Percentiles rank a stretch among this genome's conserved stretches.
Evolutionary conservation across 1,139 yeast genomes (phyloP).

Genomic region (Hanseniaspora sp.): DNA sequence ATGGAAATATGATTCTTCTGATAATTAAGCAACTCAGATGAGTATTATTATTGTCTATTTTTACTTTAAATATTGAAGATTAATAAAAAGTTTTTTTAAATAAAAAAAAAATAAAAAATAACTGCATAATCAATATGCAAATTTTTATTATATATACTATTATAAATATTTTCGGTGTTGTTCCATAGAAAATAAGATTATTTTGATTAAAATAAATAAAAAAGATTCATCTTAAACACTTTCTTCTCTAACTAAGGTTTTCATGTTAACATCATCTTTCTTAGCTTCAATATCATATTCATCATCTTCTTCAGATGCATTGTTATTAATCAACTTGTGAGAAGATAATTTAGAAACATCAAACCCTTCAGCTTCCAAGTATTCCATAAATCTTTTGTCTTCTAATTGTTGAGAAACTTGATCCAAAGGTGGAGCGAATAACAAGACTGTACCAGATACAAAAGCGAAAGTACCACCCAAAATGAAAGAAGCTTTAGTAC

Average conservation of each 20-base stretch:
- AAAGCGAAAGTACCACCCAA: conserved; percentile 28
- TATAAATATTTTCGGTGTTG: not conserved
- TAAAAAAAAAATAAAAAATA: too few species aligned
- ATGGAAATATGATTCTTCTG: conserved; percentile 32
- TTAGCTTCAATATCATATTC: not conserved
- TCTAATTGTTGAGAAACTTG: conserved; percentile 74
- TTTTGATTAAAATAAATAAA: too few species aligned
- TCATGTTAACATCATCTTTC: conserved; percentile 10
- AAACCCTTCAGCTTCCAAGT: conserved; percentile 49
- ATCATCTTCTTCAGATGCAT: not conserved
- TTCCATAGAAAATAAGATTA: too few species aligned
- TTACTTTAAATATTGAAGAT: not conserved
- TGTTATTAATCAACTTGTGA: not conserved
- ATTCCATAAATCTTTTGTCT: conserved; percentile 57
- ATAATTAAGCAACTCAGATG: not conserved
- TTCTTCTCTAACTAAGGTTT: conserved; percentile 2
- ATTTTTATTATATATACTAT: not conserved
- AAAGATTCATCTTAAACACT: not conserved
- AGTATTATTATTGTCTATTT: not conserved
- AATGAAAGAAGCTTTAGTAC: conserved; percentile 37
- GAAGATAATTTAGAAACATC: conserved; percentile 32
- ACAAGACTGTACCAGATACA: conserved; percentile 56
- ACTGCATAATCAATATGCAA: not conserved
- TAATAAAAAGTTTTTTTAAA: too few species aligned
- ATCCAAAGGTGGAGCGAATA: conserved; percentile 68